A percentile compares a stretch with the other conserved stretches of the same genome.
Conservation (phyloP, 176 grass and related monocot species). For the Aegilops speltoides region DNA sequence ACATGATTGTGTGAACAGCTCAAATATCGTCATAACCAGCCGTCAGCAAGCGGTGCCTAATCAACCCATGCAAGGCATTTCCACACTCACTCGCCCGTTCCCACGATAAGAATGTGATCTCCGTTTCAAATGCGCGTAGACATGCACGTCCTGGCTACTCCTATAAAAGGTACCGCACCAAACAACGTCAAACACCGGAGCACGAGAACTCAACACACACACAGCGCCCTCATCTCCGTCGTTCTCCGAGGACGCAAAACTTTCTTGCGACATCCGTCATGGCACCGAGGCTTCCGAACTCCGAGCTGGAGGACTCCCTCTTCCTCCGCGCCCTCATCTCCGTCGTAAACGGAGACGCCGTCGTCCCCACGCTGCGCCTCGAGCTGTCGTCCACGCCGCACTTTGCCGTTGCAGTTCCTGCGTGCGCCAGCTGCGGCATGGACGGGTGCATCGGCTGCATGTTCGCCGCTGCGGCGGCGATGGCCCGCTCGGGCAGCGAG, state of each 20-base stretch:
- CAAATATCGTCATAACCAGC: background rate
- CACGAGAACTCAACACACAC: background rate
- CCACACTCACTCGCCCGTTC: too few species aligned
- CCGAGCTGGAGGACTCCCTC: slow-evolving; percentile 68
- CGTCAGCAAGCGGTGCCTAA: background rate
- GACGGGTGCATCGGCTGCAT: slow-evolving; percentile 53
- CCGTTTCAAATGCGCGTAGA: background rate
- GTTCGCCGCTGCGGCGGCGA: background rate
- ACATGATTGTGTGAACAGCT: background rate
- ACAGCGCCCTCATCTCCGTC: too few species aligned
- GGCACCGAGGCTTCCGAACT: slow-evolving; percentile 54
- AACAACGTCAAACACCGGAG: background rate
- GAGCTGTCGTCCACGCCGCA: background rate
- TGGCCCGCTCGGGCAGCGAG: slow-evolving; percentile 28
- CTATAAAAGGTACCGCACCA: background rate
- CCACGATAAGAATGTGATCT: background rate
- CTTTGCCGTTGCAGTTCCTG: background rate
- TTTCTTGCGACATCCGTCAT: slow-evolving; percentile 30
- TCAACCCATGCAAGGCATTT: background rate
- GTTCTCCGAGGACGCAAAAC: background rate
- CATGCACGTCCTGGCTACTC: too few species aligned
- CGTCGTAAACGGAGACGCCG: slow-evolving; percentile 53
- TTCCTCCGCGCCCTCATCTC: slow-evolving; percentile 74
- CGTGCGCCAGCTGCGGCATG: slow-evolving; percentile 43
- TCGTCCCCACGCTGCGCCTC: background rate